Evolutionary conservation across 2,329 filamentous ascomycete species (phyloP).

Genomic region (Colletotrichum magnum): DNA sequence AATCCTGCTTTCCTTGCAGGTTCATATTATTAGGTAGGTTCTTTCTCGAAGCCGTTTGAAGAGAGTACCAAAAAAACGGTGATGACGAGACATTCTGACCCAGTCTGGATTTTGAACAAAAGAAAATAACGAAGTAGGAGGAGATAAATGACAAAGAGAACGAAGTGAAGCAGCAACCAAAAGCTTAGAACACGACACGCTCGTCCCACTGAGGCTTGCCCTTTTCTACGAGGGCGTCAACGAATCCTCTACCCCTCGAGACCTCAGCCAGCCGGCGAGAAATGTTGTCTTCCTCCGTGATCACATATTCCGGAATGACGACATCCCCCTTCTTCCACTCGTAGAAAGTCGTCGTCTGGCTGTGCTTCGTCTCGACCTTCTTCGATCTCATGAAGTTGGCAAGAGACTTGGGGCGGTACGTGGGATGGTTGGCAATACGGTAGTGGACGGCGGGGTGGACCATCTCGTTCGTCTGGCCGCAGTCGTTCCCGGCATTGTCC

Average conservation of each 20-base stretch:
- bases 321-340: conserved; percentile 25
- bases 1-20: too few species aligned
- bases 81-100: too few species aligned
- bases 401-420: conserved; percentile 4
- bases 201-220: too few species aligned
- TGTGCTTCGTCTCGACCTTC: not conserved
- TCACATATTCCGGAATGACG: conserved; percentile 29
- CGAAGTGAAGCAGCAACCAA: too few species aligned
- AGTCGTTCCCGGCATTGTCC: not conserved
- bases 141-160: too few species aligned
- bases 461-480: conserved; percentile 21
- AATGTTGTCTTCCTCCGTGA: not conserved
- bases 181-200: too few species aligned
- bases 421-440: not conserved
- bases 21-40: too few species aligned
- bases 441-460: conserved; percentile 34
- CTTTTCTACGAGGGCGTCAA: not conserved
- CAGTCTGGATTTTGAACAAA: too few species aligned
- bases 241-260: not conserved
- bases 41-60: too few species aligned
- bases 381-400: not conserved
- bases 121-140: too few species aligned
- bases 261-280: conserved; percentile 9
- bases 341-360: not conserved
- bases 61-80: too few species aligned